Conservation (phyloP, 495 filamentous ascomycete genomes). For the Staphylotrichum longicolle region DNA sequence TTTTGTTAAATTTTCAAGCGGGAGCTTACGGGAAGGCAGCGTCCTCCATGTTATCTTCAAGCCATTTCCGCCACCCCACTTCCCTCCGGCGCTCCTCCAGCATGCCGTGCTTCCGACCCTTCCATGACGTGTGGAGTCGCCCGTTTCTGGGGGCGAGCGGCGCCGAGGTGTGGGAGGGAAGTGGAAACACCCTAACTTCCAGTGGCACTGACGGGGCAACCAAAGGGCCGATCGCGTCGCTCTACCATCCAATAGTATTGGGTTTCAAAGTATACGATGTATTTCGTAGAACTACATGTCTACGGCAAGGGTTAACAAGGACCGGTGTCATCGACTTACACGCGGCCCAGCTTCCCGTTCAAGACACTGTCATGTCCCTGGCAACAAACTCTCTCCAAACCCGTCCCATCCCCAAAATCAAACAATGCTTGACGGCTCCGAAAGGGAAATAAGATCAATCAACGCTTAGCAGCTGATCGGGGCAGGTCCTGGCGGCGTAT, state of each 20-base stretch:
- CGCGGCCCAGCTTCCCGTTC: too few species aligned
- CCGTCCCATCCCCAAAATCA: not conserved
- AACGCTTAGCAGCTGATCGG: slow-evolving; percentile 42
- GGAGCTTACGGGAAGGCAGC: not conserved
- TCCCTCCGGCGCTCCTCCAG: not conserved
- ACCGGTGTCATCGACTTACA: too few species aligned
- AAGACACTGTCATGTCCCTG: too few species aligned
- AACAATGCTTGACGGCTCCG: not conserved
- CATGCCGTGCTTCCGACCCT: slow-evolving; percentile 16
- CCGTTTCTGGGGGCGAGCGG: not conserved
- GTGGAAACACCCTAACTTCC: not conserved
- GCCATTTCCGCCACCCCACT: not conserved
- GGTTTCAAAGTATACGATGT: too few species aligned
- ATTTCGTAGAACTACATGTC: too few species aligned
- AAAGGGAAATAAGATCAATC: not conserved
- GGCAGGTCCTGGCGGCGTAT: slow-evolving; percentile 44
- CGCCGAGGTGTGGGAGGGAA: slow-evolving; percentile 6
- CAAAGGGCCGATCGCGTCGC: not conserved
- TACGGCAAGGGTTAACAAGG: too few species aligned
- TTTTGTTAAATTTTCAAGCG: not conserved
- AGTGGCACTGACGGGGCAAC: not conserved
- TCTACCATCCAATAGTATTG: too few species aligned
- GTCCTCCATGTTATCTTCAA: slow-evolving; percentile 2
- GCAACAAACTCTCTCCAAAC: not conserved
- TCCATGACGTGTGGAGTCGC: slow-evolving; percentile 12